Base-by-base conservation (phyloP, 225 moss, liverwort and hornwort species). In the Sphagnum tenellum region DNA sequence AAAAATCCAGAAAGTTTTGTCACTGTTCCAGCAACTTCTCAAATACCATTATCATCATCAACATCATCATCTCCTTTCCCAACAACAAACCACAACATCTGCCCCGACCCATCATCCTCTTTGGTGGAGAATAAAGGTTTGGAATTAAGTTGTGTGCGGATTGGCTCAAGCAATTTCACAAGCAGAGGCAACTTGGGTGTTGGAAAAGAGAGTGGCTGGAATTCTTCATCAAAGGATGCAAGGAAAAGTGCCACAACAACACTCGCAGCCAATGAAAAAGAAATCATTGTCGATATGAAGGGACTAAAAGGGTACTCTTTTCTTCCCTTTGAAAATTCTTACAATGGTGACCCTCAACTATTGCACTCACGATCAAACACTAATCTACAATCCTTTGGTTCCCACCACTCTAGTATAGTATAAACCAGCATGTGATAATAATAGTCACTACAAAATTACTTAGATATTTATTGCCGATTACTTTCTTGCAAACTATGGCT, bases 281-380 rank as follows among this genome's bases (percentile, higher is more conserved):
- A 87, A 70, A 85, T 85, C 51, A 82, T 81, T 46, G 77, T 90
- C 44, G 88, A 88, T 69, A 79, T 90, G 72, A 79, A 81, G 71
- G 64, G 66, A n/a, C 71, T 79, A 51, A 83, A 73, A 69, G 65
- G 68, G 29, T 80, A 80, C 69, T 73, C 85, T 2, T 75, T 78
- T 55, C 69, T 75, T 50, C 74, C 66, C 48, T 78, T 80, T 57
- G 82, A 80, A 66, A 62, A 64, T 61, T 64, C 79, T 12, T 72
- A 76, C 64, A 64, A 64, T 29, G 29, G 29, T 5, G 77, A 84
- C 70, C 64, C 80, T 2, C 75, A 77, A 65, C 65, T 67, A 11
- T 75, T 77, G 77, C 72, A 83, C 57, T 80, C 79, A n/a, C 77
- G 79, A 76, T 75, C 81, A 12, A 75, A 69, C 71, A 50, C 84